Percentiles rank a stretch among this genome's conserved stretches.
These are phyloP conservation scores for Macrotyloma uniflorum DNA, from an alignment of 306 rosid species.

Conservation along the genomic window DNA sequence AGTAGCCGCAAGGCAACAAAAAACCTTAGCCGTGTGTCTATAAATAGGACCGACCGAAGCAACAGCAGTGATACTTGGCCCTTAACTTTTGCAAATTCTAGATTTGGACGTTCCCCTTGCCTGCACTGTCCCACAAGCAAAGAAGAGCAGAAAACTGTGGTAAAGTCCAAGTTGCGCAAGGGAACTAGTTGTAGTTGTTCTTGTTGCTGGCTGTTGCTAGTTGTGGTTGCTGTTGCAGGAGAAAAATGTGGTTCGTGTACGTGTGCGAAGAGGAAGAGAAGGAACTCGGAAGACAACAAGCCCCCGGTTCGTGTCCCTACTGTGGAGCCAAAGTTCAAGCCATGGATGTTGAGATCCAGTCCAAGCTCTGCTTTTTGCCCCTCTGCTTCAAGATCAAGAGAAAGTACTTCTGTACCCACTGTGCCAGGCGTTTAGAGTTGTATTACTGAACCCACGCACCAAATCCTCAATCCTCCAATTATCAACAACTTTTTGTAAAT, in stretches of 20 bases:
- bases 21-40: background rate
- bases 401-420: conserved; percentile 75
- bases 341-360: conserved; percentile 67
- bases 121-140: background rate
- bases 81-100: background rate
- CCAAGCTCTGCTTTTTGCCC: conserved; percentile 72
- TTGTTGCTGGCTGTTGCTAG: too few species aligned
- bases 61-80: too few species aligned
- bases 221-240: background rate
- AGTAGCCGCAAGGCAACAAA: background rate
- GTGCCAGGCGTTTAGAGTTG: conserved; percentile 72
- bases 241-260: conserved; percentile 71
- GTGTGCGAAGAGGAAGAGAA: conserved; percentile 73
- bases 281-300: conserved; percentile 76
- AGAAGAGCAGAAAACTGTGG: background rate
- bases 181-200: background rate
- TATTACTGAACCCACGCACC: conserved; percentile 30
- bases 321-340: conserved; percentile 87
- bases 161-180: background rate
- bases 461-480: background rate
- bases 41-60: conserved; percentile 11
- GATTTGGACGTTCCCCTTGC: background rate
- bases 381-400: conserved; percentile 83
- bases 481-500: background rate
- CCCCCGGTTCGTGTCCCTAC: conserved; percentile 84